A percentile compares a stretch with the other conserved stretches of the same genome.
phyloP scores from a whole-genome alignment of 163 green algal genomes.

The Chloroidium sp. region DNA sequence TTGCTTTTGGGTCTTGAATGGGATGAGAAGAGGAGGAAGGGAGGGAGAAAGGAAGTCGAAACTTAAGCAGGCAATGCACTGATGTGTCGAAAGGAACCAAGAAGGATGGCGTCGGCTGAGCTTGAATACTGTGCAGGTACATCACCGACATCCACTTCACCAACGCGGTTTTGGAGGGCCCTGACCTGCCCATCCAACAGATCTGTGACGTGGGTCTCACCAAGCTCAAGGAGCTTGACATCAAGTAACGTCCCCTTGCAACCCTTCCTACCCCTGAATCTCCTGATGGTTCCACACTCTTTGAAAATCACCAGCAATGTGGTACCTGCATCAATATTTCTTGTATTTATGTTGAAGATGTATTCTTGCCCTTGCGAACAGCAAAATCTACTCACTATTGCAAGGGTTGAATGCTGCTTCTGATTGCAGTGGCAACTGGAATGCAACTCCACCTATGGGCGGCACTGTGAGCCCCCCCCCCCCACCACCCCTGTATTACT shows the following conservation, averaged over 20 bases:
- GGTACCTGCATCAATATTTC: no score
- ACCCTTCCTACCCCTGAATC: neutral
- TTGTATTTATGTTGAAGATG: no score
- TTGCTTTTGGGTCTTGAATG: no score
- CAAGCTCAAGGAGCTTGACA: neutral
- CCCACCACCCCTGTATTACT: no score
- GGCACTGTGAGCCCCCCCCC: neutral
- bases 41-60: no score
- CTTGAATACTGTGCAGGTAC: neutral
- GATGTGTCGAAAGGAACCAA: neutral
- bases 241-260: neutral
- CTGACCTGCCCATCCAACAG: neutral
- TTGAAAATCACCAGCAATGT: no score
- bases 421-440: neutral
- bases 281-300: no score
- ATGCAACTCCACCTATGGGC: neutral
- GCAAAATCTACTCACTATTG: neutral
- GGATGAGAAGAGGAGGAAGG: neutral
- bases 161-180: neutral
- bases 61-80: neutral
- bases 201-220: neutral
- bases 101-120: no score
- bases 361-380: no score
- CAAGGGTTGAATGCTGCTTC: neutral
- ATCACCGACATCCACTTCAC: neutral